These are phyloP conservation scores for Delitschia confertaspora DNA, from an alignment of 495 filamentous ascomycete genomes.

Conservation along the genomic window DNA sequence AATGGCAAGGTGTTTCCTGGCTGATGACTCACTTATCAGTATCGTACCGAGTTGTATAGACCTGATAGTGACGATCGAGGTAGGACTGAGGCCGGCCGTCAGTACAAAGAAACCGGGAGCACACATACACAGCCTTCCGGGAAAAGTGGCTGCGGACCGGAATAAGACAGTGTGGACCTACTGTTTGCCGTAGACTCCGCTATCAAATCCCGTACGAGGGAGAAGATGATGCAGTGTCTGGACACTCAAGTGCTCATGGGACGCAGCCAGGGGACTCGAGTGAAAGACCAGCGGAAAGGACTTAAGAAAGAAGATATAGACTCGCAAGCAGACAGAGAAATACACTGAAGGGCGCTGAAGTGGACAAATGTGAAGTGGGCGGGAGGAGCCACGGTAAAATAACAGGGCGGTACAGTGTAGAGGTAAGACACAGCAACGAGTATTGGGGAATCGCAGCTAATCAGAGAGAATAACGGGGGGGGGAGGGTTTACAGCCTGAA, in stretches of 20 bases:
- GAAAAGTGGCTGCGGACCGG: slow-evolving; percentile 6
- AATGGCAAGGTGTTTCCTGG: slow-evolving; percentile 1
- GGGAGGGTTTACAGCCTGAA: slow-evolving; percentile 21
- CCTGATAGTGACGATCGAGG: slow-evolving; percentile 10
- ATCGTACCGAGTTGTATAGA: too few relatives aligned
- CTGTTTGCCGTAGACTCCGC: slow-evolving; percentile 2
- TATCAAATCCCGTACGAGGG: slow-evolving; percentile 1
- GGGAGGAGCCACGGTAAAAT: slow-evolving; percentile 13
- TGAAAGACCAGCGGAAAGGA: background rate
- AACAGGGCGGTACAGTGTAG: slow-evolving; percentile 23
- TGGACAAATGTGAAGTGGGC: background rate
- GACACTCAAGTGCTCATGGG: slow-evolving; percentile 11
- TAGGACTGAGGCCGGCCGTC: slow-evolving; percentile 13
- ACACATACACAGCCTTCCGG: slow-evolving; percentile 23
- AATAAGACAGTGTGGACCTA: slow-evolving; percentile 1
- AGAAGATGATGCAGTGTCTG: background rate
- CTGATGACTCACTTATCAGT: slow-evolving; percentile 22
- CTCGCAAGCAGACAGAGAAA: background rate
- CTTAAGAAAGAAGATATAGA: background rate
- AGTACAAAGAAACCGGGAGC: slow-evolving; percentile 14
- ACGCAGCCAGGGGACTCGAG: background rate
- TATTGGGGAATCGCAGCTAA: slow-evolving; percentile 9
- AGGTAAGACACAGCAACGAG: background rate
- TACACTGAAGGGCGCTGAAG: slow-evolving; percentile 15
- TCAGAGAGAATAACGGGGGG: slow-evolving; percentile 18